Evolutionary conservation across 1,139 yeast species (phyloP), one percentile per base, ranked within the genome.

Genomic region (Blastobotrys apis): DNA sequence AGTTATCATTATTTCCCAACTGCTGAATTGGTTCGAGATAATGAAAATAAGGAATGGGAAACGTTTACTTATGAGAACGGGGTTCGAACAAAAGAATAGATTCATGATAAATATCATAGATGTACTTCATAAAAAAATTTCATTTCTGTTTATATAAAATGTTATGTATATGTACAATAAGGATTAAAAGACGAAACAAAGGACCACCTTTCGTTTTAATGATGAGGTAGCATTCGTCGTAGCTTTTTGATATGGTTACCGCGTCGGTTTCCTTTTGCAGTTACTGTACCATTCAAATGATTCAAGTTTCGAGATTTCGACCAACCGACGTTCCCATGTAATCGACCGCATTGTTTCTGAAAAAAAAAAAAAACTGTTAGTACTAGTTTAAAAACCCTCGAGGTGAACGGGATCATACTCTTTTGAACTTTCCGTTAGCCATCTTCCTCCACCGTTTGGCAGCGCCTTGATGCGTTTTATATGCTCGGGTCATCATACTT

Each of bases 301-400:
- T 76, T 73, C 54, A 87, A 67, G 5, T 81, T 72, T 46, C 80
- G 73, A 37, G 78, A 57, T 37, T 61, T 68, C 39, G 90, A 77
- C 81, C 94, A 88, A 21, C 95, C 92, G 3, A 90, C 87, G 58
- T 87, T 88, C 39, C 97, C 97, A 64, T 88, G 97, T 57, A 85
- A 84, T 67, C 95, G 78, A 9, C 95, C 94, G 17, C 94, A 85
- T 56, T 80, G 82, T 47, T 86, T 86, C 59, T 62, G 63, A 8
- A n/a, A n/a, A n/a, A n/a, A n/a, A n/a, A n/a, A n/a, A n/a, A n/a
- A n/a, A n/a, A n/a, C n/a, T n/a, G n/a, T n/a, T n/a, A n/a, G 13
- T 33, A 29, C 10, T 30, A 19, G 26, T 4, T 31, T 9, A 9
- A 22, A 3, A 15, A n/a, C 12, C 12, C 12, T 22, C 22, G 9